Percentiles rank a stretch among this genome's conserved stretches.
phyloP scores from a whole-genome alignment of 192 early-diverging fungal species.

The Gaertneriomyces sp. region DNA sequence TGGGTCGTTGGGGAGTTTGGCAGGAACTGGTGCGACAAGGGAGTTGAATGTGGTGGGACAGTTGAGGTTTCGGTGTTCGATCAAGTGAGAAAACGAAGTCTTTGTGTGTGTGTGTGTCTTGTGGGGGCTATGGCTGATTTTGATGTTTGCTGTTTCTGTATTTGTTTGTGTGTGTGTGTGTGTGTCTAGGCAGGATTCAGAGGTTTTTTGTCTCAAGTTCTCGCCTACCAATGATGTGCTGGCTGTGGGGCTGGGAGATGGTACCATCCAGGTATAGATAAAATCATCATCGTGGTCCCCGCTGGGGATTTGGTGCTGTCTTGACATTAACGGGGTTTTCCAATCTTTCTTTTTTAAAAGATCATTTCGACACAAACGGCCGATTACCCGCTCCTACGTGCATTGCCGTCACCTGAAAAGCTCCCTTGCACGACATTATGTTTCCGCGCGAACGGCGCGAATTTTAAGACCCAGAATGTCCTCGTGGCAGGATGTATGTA shows the following conservation, averaged over 20 bases:
- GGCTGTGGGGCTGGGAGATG: conserved; percentile 38
- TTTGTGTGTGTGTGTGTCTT: neutral
- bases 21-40: neutral
- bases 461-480: conserved; percentile 47
- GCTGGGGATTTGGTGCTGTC: neutral
- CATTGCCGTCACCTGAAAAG: too few relatives aligned
- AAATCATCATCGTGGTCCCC: neutral
- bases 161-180: too few relatives aligned
- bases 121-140: neutral
- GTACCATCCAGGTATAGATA: conserved; percentile 32
- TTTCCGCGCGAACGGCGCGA: conserved; percentile 40
- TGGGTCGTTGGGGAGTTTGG: conserved; percentile 2
- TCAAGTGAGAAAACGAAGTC: neutral
- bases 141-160: neutral
- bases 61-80: neutral
- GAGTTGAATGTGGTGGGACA: conserved; percentile 14
- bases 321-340: too few relatives aligned
- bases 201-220: conserved; percentile 50
- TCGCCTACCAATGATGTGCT: conserved; percentile 49
- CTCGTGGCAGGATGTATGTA: conserved; percentile 49
- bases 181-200: conserved; percentile 42
- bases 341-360: neutral
- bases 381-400: neutral
- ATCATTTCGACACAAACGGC: conserved; percentile 15
- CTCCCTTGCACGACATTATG: conserved; percentile 45